phyloP scores from a whole-genome alignment of 2,329 filamentous ascomycete genomes.

The Pseudogymnoascus sp. region DNA sequence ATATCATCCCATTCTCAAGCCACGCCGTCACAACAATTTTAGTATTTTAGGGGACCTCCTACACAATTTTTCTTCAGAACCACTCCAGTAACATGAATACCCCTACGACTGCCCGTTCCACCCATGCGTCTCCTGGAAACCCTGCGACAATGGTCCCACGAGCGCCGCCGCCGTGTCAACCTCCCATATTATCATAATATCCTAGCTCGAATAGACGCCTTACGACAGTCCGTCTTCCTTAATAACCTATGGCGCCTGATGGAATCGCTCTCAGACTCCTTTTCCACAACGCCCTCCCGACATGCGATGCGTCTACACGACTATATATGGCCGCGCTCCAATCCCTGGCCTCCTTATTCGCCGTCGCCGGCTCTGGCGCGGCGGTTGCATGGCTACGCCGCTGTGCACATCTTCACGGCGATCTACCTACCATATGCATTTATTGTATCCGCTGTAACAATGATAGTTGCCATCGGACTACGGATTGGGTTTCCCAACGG shows the following conservation, averaged over 20 bases:
- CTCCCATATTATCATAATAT: not conserved
- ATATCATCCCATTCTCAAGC: slow-evolving; percentile 3
- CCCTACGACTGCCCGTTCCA: not conserved
- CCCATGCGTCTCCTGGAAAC: not conserved
- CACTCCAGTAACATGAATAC: not conserved
- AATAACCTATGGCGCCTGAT: not conserved
- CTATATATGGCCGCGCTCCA: not conserved
- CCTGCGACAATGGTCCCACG: not conserved
- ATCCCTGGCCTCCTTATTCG: not conserved
- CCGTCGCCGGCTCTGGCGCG: not conserved
- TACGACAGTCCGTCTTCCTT: not conserved
- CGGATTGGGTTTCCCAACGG: not conserved
- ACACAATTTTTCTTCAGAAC: not conserved
- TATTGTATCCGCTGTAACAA: slow-evolving; percentile 1
- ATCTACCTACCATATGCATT: not conserved
- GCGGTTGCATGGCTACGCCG: not conserved
- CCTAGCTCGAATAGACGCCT: not conserved
- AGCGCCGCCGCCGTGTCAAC: not conserved
- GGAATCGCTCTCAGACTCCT: not conserved
- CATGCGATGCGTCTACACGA: not conserved
- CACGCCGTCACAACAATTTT: not conserved
- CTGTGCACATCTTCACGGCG: not conserved
- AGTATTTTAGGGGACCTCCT: slow-evolving; percentile 6
- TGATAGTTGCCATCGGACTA: not conserved
- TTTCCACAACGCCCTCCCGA: not conserved